These are phyloP conservation scores for Malus orientalis DNA, from an alignment of 306 rosid species.

Conservation along the genomic window DNA sequence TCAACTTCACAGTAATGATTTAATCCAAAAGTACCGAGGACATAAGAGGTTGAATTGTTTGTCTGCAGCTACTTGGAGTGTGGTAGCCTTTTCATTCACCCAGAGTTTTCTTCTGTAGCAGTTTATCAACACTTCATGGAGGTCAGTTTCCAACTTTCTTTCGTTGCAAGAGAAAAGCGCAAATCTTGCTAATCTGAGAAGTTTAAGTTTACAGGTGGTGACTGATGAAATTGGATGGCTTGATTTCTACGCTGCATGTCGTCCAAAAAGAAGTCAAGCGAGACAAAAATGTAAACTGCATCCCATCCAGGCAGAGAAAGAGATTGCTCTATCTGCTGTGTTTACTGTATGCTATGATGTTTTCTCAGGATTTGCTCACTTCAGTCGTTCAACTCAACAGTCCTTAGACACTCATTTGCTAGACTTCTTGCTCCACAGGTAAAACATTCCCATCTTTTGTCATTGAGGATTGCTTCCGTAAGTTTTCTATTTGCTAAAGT, in stretches of 20 bases:
- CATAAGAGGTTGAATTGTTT: slow-evolving; percentile 16
- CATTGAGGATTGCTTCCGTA: not conserved
- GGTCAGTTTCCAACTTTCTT: slow-evolving; percentile 33
- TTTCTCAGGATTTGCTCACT: slow-evolving; percentile 63
- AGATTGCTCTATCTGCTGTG: slow-evolving; percentile 43
- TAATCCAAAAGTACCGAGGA: not conserved
- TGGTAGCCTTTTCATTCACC: slow-evolving; percentile 56
- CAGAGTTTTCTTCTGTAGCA: slow-evolving; percentile 40
- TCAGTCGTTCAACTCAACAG: slow-evolving; percentile 49
- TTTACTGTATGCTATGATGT: slow-evolving; percentile 60
- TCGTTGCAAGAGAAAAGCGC: not conserved
- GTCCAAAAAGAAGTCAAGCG: slow-evolving; percentile 26
- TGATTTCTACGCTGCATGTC: slow-evolving; percentile 49
- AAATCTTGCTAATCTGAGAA: not conserved
- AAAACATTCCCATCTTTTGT: not conserved
- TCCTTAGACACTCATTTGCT: slow-evolving; percentile 39
- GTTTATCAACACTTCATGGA: slow-evolving; percentile 63
- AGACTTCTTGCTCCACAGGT: slow-evolving; percentile 58
- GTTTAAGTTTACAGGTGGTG: slow-evolving; percentile 36
- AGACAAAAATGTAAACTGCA: slow-evolving; percentile 37
- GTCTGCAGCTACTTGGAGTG: slow-evolving; percentile 65
- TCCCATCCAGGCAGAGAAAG: slow-evolving; percentile 56
- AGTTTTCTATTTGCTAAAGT: not conserved
- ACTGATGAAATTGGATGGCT: slow-evolving; percentile 69
- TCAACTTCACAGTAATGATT: slow-evolving; percentile 1